Evolutionary conservation across 768 basidiomycete genomes (phyloP).

Genomic region (Scleroderma citrinum): DNA sequence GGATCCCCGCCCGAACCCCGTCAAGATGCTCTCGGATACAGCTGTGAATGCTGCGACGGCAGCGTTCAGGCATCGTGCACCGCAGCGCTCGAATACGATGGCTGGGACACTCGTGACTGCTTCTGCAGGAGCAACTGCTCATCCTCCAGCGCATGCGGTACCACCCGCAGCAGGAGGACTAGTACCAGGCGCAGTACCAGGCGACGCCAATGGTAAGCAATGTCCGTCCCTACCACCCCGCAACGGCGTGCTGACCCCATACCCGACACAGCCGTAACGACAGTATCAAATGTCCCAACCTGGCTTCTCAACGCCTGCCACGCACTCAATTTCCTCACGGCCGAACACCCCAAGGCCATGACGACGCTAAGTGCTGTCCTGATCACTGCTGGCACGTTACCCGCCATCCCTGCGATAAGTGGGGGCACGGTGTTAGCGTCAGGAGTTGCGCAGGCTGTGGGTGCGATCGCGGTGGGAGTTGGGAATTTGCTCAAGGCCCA

Average conservation of each 20-base stretch:
- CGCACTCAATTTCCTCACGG: slow-evolving; percentile 67
- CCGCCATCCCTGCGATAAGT: slow-evolving; percentile 62
- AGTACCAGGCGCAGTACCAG: too few relatives aligned
- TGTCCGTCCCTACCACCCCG: too few relatives aligned
- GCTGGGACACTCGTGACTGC: slow-evolving; percentile 18
- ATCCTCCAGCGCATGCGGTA: slow-evolving; percentile 5
- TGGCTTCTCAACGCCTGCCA: slow-evolving; percentile 76
- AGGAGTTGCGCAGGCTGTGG: slow-evolving; percentile 70
- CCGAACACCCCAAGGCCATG: slow-evolving; percentile 73
- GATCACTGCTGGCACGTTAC: slow-evolving; percentile 72
- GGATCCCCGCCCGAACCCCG: slow-evolving; percentile 28
- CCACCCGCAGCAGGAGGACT: slow-evolving; percentile 14
- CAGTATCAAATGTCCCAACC: slow-evolving; percentile 55
- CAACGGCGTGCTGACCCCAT: too few relatives aligned
- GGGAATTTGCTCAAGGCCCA: slow-evolving; percentile 51
- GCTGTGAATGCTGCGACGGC: slow-evolving; percentile 16
- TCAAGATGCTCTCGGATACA: slow-evolving; percentile 30
- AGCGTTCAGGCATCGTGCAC: slow-evolving; percentile 23
- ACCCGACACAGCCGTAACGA: slow-evolving; percentile 30
- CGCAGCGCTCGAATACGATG: slow-evolving; percentile 27
- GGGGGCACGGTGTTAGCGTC: slow-evolving; percentile 71
- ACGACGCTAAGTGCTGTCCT: slow-evolving; percentile 70
- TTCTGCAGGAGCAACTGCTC: slow-evolving; percentile 4
- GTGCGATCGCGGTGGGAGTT: slow-evolving; percentile 71
- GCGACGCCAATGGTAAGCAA: too few relatives aligned